Evolutionary conservation across 2,329 filamentous ascomycete genomes (phyloP), one percentile per base, ranked within the genome.

Genomic region (Eurotiales sp.): DNA sequence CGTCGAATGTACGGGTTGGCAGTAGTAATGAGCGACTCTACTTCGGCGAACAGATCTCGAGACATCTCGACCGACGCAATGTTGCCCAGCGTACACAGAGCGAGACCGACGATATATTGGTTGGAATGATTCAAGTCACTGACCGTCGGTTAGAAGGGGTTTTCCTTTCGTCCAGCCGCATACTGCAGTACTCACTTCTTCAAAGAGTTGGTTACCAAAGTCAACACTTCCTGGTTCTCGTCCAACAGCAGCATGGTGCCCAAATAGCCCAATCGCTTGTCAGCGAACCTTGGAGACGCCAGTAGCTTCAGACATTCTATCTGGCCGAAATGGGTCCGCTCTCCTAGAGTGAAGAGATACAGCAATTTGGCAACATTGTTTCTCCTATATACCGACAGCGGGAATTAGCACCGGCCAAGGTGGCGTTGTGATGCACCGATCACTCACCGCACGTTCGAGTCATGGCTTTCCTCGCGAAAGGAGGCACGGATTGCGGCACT

Each of bases 21-120:
- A 44, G 91, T 96, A 37, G 90, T 87, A 58, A 99, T 77, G 44
- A 97, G 84, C 55, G 82, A 88, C 72, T 99, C 95, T 68, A 99
- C 88, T 78, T 99, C 92, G 59, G 90, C 83, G 70, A 99, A 99
- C 17, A 99, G 77, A 72, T 99, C 93, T 77, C 93, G 82, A 15
- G 93, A 95, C 93, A 99, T 99, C 70, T 99, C 93, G 64, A 97
- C 80, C 1, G 92, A 96, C 53, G 95, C 92, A 62, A 99, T 99
- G 70, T 99, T 99, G 60, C 92, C 93, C 17, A 99, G 82, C 0
- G 95, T 96, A 69, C 92, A 96, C 27, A 99, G 84, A 55, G 93
- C 93, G 46, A 99, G 85, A 21, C 95, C 93, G 60, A 97, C 93
- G 56, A 99, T 90, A 71, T 99, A 99, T 73, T 99, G 93, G 69